Conservation (phyloP, 345 rosid species). For the Brassica incana region DNA sequence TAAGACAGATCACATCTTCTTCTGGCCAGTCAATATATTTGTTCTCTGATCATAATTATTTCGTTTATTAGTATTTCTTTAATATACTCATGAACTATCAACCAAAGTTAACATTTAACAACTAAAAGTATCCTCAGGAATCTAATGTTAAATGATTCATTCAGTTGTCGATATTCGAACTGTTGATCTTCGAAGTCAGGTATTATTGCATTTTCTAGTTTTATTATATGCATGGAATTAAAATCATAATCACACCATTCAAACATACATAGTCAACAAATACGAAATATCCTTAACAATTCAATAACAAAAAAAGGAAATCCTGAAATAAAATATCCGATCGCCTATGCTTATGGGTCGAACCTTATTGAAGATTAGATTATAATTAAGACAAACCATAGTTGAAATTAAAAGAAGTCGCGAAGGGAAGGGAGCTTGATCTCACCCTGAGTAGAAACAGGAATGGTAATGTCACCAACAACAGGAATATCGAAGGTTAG, state of each 20-base stretch:
- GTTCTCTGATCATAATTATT: neutral
- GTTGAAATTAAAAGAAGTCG: constrained; percentile 47
- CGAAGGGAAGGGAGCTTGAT: constrained; percentile 76
- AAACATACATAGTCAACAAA: constrained; percentile 7
- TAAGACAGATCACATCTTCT: no score
- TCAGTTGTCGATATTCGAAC: neutral
- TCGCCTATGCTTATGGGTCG: constrained; percentile 3
- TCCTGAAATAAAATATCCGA: neutral
- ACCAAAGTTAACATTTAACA: no score
- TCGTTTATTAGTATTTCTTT: neutral
- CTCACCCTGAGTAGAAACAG: constrained; percentile 70
- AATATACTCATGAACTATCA: no score
- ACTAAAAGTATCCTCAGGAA: no score
- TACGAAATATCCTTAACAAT: neutral
- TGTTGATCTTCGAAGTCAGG: neutral
- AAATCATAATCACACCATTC: neutral
- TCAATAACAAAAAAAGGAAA: constrained; percentile 2
- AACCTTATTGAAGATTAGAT: constrained; percentile 7
- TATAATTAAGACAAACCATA: neutral
- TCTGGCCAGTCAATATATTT: neutral
- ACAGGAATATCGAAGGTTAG: constrained; percentile 77
- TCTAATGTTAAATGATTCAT: neutral
- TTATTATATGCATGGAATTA: neutral
- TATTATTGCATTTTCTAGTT: neutral
- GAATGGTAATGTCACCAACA: constrained; percentile 68